These are phyloP conservation scores for Penicillium polonicum DNA, from an alignment of 2,329 filamentous ascomycete species.

Conservation along the genomic window DNA sequence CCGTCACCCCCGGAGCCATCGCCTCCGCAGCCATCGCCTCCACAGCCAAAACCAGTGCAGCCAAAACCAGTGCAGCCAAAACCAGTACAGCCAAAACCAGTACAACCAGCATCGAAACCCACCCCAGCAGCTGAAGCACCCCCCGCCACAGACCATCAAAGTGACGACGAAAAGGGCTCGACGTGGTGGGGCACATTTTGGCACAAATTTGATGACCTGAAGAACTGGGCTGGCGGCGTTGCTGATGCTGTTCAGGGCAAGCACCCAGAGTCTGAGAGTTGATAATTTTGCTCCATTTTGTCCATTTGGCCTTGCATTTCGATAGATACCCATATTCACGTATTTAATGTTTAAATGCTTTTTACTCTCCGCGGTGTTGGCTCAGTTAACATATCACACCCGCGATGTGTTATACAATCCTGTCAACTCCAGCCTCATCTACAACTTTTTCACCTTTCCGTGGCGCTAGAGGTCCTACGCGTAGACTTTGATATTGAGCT, in stretches of 20 bases:
- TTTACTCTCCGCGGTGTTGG: not conserved
- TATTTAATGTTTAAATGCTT: constrained; percentile 2
- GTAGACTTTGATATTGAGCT: too few relatives aligned
- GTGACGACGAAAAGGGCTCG: constrained; percentile 20
- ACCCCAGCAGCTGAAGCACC: not conserved
- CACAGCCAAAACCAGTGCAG: not conserved
- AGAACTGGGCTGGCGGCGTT: constrained; percentile 38
- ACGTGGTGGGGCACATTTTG: constrained; percentile 38
- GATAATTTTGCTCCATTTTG: not conserved
- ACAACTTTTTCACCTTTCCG: not conserved
- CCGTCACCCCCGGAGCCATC: constrained; percentile 4
- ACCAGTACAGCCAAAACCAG: not conserved
- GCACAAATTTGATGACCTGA: constrained; percentile 36
- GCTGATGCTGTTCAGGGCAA: constrained; percentile 33
- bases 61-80: not conserved
- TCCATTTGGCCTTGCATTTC: constrained; percentile 3
- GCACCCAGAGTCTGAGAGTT: constrained; percentile 9
- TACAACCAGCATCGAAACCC: not conserved
- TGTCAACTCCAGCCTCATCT: not conserved
- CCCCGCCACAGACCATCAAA: constrained; percentile 17
- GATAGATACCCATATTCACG: constrained; percentile 18
- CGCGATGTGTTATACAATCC: not conserved
- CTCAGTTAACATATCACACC: not conserved
- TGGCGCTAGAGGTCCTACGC: not conserved
- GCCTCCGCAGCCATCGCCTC: not conserved